These are phyloP conservation scores for Amphibolis antarctica DNA, from an alignment of 106 monocot genomes.

Conservation along the genomic window DNA sequence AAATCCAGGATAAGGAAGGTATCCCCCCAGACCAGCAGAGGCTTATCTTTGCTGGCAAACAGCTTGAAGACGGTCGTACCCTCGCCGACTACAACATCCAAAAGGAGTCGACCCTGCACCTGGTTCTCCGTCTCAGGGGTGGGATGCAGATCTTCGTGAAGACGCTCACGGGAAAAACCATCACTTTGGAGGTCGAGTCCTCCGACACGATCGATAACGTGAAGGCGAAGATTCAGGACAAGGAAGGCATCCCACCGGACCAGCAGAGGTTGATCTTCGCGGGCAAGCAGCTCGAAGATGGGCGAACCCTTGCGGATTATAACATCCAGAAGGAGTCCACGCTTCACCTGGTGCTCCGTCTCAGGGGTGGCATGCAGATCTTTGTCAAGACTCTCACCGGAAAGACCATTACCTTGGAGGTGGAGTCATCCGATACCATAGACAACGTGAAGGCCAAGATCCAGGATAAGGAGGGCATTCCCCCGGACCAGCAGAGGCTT, in stretches of 20 bases:
- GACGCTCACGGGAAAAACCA: slow-evolving; percentile 65
- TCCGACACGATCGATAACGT: slow-evolving; percentile 86
- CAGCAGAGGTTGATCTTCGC: slow-evolving; percentile 43
- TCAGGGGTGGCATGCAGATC: slow-evolving; percentile 41
- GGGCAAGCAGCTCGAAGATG: slow-evolving; percentile 30
- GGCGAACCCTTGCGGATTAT: slow-evolving; percentile 56
- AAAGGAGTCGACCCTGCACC: slow-evolving; percentile 35
- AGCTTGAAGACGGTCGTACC: slow-evolving; percentile 77
- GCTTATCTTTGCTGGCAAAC: slow-evolving; percentile 79
- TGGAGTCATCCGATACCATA: slow-evolving; percentile 35
- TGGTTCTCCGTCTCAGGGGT: slow-evolving; percentile 31
- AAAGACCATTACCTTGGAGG: slow-evolving; percentile 39
- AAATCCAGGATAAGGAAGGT: slow-evolving; percentile 89
- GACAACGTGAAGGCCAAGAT: slow-evolving; percentile 42
- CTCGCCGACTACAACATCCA: slow-evolving; percentile 61
- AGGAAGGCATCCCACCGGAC: slow-evolving; percentile 63
- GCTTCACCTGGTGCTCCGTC: slow-evolving; percentile 43
- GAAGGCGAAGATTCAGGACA: slow-evolving; percentile 57
- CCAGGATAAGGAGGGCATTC: slow-evolving; percentile 41
- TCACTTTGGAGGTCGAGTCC: slow-evolving; percentile 73
- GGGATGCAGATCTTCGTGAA: slow-evolving; percentile 78
- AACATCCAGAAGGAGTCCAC: slow-evolving; percentile 70
- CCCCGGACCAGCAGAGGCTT: slow-evolving; percentile 37
- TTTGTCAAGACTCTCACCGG: slow-evolving; percentile 44
- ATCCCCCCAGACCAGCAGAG: slow-evolving; percentile 89